phyloP scores from a whole-genome alignment of 2,329 filamentous ascomycete genomes.

The Colletotrichum sansevieriae region DNA sequence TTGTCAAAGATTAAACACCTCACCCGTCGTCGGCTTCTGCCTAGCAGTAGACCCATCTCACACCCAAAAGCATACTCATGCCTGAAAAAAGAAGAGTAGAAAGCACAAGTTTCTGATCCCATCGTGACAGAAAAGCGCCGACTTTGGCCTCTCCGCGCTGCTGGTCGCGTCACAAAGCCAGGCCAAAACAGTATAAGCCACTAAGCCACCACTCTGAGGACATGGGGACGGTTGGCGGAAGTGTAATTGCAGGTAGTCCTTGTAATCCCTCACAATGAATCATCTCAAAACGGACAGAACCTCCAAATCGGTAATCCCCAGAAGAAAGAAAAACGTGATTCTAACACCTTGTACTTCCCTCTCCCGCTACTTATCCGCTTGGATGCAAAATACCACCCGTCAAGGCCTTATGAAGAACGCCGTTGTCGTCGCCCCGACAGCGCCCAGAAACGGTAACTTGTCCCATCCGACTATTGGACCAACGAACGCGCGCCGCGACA shows the following conservation, averaged over 20 bases:
- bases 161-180: too few species aligned
- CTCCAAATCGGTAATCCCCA: neutral
- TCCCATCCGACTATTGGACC: too few species aligned
- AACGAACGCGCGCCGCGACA: neutral
- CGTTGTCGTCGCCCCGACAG: neutral
- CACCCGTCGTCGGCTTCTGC: too few species aligned
- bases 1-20: too few species aligned
- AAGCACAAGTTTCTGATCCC: neutral
- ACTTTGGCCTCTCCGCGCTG: neutral
- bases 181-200: neutral
- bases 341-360: neutral
- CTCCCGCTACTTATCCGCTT: neutral
- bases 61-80: too few species aligned
- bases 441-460: too few species aligned
- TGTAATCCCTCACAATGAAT: conserved; percentile 17
- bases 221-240: too few species aligned
- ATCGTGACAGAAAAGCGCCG: neutral
- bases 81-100: neutral
- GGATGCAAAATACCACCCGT: neutral
- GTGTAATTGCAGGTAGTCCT: neutral
- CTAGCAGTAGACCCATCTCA: too few species aligned
- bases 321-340: neutral
- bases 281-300: neutral
- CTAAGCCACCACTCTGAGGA: neutral
- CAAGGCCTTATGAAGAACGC: conserved; percentile 11